Base-by-base conservation (phyloP, 352 stramenopile genomes). In the Phytophthora niederhauseri region DNA sequence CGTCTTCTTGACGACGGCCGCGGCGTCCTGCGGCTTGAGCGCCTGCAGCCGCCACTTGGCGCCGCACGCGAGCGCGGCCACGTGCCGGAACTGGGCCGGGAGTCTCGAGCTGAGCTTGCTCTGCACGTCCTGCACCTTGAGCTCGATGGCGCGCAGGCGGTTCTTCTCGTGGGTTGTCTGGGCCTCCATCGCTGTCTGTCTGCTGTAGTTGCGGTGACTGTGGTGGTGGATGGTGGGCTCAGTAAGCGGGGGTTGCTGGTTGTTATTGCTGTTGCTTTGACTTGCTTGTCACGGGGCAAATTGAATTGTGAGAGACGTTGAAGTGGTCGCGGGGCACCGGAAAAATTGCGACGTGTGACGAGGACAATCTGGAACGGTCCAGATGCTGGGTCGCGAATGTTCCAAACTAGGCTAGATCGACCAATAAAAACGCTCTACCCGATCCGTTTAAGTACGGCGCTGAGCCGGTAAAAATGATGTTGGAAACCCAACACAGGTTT, bases 31-130 rank as follows among this genome's bases (percentile, higher is more conserved):
- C 1, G 56, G 48, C 19, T 43, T 51, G 20, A 76, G 50, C 3
- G 65, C 74, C 43, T 72, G 56, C n/a, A 87, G 67, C 43, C 66
- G 73, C 82, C 82, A 91, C 73, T 85, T 84, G 62, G 54, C 55
- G 19, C 64, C 78, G 59, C 66, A 75, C 12, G 85, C 71, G 2
- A 75, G 52, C 2, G 79, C 79, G 0, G 61, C 61, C 12, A 84
- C 53, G 38, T 84, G 71, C 0, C 36, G 49, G 50, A 68, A 73
- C 54, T 87, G 80, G 15, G 59, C 60, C 5, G 73, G 77, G 8
- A 89, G 55, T 0, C 77, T 79, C 51, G 59, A 66, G 38, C 64
- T 49, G 14, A 87, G 53, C 9, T 62, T 72, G 26, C 92, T 61
- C 72, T 94, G 56, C 43, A 87, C 69, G 52, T 78, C 57, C 45